Conservation (phyloP, 202 grass and related monocot species). For the Hordeum pubiflorum region DNA sequence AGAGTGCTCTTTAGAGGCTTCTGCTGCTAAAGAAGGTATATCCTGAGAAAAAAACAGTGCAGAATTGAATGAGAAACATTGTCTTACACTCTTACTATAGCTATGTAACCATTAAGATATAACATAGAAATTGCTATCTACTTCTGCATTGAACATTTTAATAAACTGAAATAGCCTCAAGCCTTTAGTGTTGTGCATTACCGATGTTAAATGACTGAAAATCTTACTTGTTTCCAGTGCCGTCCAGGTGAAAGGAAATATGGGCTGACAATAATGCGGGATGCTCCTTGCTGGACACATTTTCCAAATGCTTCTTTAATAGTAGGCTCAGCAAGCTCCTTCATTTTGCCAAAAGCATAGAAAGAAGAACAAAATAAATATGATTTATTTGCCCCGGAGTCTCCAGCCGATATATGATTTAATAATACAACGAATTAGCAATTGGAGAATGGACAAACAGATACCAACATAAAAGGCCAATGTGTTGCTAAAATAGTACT, state of each 20-base stretch:
- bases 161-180: not conserved
- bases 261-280: constrained; percentile 61
- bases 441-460: not conserved
- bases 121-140: not conserved
- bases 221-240: constrained; percentile 66
- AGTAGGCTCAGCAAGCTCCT: constrained; percentile 78
- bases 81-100: not conserved
- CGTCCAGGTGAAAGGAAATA: constrained; percentile 87
- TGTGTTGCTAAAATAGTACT: not conserved
- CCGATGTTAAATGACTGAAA: not conserved
- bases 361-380: not conserved
- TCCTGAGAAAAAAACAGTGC: constrained; percentile 51
- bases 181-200: not conserved
- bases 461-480: not conserved
- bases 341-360: constrained; percentile 26
- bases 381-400: not conserved
- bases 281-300: constrained; percentile 69
- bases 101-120: not conserved
- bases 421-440: not conserved
- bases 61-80: constrained; percentile 1
- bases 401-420: not conserved
- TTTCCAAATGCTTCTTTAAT: constrained; percentile 76
- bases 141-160: not conserved
- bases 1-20: constrained; percentile 63
- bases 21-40: constrained; percentile 77